Evolutionary conservation across 176 grass and related monocot genomes (phyloP).

Genomic region (Ensete glaucum): DNA sequence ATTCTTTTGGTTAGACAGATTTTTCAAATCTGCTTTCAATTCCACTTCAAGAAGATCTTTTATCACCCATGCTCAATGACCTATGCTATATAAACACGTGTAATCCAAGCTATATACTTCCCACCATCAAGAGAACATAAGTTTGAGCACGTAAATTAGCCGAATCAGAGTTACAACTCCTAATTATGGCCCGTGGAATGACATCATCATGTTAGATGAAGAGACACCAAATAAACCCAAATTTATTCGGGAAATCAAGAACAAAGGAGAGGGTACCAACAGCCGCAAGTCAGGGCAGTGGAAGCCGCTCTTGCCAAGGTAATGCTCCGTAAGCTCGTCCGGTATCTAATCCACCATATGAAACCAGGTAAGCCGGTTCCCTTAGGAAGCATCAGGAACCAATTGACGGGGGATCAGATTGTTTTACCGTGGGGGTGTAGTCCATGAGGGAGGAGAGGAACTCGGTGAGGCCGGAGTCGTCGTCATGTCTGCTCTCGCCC

Average conservation of each 20-base stretch:
- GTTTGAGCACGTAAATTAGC: too few relatives aligned
- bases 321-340: slow-evolving; percentile 97
- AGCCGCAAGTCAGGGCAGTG: slow-evolving; percentile 84
- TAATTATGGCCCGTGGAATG: too few relatives aligned
- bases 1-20: too few relatives aligned
- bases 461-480: slow-evolving; percentile 71
- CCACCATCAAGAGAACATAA: too few relatives aligned
- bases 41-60: not conserved
- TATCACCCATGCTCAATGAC: too few relatives aligned
- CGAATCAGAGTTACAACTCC: too few relatives aligned
- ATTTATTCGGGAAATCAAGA: not conserved
- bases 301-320: slow-evolving; percentile 85
- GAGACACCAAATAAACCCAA: not conserved
- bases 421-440: slow-evolving; percentile 67
- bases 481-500: slow-evolving; percentile 61
- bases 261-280: slow-evolving; percentile 32
- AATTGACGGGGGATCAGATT: not conserved
- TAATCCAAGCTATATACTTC: too few relatives aligned
- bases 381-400: not conserved
- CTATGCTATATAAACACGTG: too few relatives aligned
- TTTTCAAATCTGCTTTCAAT: not conserved
- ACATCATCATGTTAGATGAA: not conserved
- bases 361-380: not conserved
- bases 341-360: slow-evolving; percentile 46
- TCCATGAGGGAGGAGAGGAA: slow-evolving; percentile 97